Evolutionary conservation across 345 rosid genomes (phyloP).

Genomic region (Trapa incisa): DNA sequence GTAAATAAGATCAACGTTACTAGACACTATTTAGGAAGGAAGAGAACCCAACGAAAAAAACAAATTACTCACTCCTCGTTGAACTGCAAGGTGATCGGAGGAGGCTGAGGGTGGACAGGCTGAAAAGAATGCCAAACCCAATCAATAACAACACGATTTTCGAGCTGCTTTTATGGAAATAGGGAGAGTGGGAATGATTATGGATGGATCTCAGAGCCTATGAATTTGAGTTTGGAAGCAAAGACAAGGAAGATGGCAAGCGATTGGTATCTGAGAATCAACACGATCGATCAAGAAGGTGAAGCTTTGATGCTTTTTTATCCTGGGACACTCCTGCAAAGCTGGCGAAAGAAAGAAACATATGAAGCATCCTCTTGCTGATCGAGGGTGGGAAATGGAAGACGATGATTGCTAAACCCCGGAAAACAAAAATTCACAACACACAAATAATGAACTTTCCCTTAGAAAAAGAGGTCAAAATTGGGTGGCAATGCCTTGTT

Average conservation of each 20-base stretch:
- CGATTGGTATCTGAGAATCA: background rate
- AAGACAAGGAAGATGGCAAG: background rate
- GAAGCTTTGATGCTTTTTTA: background rate
- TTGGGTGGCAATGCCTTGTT: too few relatives aligned
- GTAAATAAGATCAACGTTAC: too few relatives aligned
- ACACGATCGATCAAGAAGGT: background rate
- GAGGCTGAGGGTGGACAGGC: background rate
- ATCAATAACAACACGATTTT: background rate
- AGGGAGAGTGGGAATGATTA: background rate
- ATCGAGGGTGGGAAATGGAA: background rate
- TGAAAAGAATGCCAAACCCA: background rate
- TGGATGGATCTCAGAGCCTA: background rate
- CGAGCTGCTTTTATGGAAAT: background rate
- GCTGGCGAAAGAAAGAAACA: background rate
- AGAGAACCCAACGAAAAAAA: background rate
- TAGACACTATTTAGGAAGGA: background rate
- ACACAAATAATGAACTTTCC: background rate
- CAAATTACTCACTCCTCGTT: conserved; percentile 3
- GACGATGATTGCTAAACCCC: background rate
- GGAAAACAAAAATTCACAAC: background rate
- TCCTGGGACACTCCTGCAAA: background rate
- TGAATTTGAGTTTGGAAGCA: conserved; percentile 6
- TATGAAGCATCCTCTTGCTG: background rate
- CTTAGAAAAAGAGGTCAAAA: background rate
- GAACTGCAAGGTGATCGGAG: background rate